Evolutionary conservation across 176 grass and related monocot species (phyloP), one percentile per base, ranked within the genome.

Genomic region (Musa beccarii): DNA sequence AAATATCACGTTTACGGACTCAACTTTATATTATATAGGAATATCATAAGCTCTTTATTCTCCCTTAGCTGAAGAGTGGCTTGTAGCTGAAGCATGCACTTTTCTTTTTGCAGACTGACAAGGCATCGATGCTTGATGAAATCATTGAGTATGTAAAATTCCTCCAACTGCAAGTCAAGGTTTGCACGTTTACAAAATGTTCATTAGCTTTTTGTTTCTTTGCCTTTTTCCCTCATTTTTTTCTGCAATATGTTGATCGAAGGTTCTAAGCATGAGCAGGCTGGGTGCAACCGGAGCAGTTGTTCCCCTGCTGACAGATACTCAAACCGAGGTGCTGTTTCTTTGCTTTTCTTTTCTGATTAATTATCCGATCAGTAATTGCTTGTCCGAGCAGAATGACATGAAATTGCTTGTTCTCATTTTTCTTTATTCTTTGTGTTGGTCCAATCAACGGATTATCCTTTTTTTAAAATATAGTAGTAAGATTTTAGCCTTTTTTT

Each of bases 211-310:
- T 62, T 55, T 52, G 8, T 54, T 26, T 43, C 3, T 43, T 43
- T 43, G 34, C 3, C 6, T 43, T 43, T 43, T 43, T 55, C 52
- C 22, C 52, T 16, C 29, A 21, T 68, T 10, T n/a, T 68, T 75
- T 55, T 74, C 26, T 49, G 9, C 66, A 22, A 78, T 69, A 69
- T 78, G 54, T 66, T 65, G 34, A 71, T 81, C 83, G 51, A 80
- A 94, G 91, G 92, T 96, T 53, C 84, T 96, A 81, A 96, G 92
- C 83, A 96, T 87, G 92, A 96, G 92, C 66, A 81, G 92, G 80
- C 80, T 96, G 15, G 92, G 92, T 34, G 89, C 89, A 81, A 80
- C 89, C 22, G 92, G 87, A 77, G 89, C 92, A 75, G 86, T 96
- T 85, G 71, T 96, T 79, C 92, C 92, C 21, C 82, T 92, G 52